Evolutionary conservation across 768 basidiomycete species (phyloP).

Genomic region (Albatrellus ellisii): DNA sequence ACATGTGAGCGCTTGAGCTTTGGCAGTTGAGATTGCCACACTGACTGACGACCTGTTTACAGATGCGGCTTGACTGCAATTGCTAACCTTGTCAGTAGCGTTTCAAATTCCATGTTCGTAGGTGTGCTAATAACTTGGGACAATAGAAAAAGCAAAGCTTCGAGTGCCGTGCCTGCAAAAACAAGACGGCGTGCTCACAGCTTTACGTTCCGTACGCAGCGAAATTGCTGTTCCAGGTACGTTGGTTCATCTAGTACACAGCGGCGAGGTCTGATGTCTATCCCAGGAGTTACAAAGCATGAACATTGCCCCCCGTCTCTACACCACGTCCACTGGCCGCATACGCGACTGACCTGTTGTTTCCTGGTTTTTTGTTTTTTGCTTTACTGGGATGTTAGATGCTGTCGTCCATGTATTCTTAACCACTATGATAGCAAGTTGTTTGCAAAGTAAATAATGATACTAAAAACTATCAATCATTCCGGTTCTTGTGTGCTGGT

Average conservation of each 20-base stretch:
- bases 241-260: constrained; percentile 11
- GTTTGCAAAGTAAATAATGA: neutral
- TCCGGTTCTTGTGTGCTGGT: constrained; percentile 6
- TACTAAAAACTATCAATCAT: neutral
- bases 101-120: neutral
- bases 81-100: constrained; percentile 69
- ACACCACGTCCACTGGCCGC: constrained; percentile 78
- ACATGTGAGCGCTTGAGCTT: constrained; percentile 52
- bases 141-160: constrained; percentile 92
- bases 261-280: constrained; percentile 3
- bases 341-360: constrained; percentile 45
- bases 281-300: constrained; percentile 86
- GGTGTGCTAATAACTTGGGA: constrained; percentile 8
- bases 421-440: constrained; percentile 9
- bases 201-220: constrained; percentile 94
- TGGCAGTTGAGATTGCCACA: neutral
- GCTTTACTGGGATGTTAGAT: constrained; percentile 6
- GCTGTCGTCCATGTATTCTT: constrained; percentile 23
- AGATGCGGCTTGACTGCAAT: constrained; percentile 95
- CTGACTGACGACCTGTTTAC: constrained; percentile 8
- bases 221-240: constrained; percentile 88
- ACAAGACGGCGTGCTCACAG: constrained; percentile 90
- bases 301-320: constrained; percentile 85
- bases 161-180: constrained; percentile 96
- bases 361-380: constrained; percentile 8